Percentiles rank a stretch among this genome's conserved stretches.
phyloP scores from a whole-genome alignment of 257 asterid species.

The Forsythia viridissima region DNA sequence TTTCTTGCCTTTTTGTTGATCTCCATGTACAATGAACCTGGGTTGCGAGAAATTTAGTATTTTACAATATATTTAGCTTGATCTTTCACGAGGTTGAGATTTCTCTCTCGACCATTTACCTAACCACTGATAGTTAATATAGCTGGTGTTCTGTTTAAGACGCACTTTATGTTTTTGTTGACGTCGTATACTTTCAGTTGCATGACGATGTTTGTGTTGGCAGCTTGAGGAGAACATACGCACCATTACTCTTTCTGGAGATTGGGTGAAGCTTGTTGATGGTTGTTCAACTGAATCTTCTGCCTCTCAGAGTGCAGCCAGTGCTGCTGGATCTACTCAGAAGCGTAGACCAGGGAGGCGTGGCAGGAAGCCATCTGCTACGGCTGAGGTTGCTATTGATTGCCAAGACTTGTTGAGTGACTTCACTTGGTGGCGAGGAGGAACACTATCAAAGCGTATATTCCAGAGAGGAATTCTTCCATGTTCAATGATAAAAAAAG shows the following conservation, averaged over 20 bases:
- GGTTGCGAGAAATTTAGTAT: not conserved
- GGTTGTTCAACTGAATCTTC: slow-evolving; percentile 51
- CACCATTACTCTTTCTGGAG: slow-evolving; percentile 65
- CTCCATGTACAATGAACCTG: not conserved
- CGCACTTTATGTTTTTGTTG: slow-evolving; percentile 20
- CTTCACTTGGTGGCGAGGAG: slow-evolving; percentile 84
- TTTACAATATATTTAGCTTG: not conserved
- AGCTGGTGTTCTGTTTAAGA: slow-evolving; percentile 10
- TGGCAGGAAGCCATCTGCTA: slow-evolving; percentile 57
- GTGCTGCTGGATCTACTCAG: slow-evolving; percentile 60
- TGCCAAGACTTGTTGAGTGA: slow-evolving; percentile 36
- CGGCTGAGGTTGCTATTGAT: slow-evolving; percentile 43
- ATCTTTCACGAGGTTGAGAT: not conserved
- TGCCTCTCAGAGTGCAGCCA: slow-evolving; percentile 41
- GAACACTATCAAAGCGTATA: slow-evolving; percentile 49
- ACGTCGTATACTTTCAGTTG: slow-evolving; percentile 17
- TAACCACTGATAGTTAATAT: not conserved
- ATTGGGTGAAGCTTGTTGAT: slow-evolving; percentile 73
- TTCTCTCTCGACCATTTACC: not conserved
- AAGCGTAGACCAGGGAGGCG: slow-evolving; percentile 79
- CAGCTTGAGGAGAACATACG: slow-evolving; percentile 85
- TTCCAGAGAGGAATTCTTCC: slow-evolving; percentile 68
- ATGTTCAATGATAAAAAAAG: slow-evolving; percentile 43
- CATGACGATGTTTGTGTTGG: slow-evolving; percentile 29
- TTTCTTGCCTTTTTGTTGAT: slow-evolving; percentile 21